Conservation (phyloP, 306 rosid genomes). For the Lathyrus sativus region DNA sequence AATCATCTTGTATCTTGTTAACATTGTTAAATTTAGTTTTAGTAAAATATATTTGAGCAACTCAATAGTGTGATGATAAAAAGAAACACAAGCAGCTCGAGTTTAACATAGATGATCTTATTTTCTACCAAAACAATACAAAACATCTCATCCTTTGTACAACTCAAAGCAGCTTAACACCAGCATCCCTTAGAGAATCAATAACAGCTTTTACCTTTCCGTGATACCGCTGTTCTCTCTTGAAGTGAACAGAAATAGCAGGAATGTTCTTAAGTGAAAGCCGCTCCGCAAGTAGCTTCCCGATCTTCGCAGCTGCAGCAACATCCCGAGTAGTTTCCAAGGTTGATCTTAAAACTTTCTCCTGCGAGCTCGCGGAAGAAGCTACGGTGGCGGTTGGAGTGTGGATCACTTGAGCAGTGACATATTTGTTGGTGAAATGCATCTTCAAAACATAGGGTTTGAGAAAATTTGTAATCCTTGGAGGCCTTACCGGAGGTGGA, state of each 20-base stretch:
- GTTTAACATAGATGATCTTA: slow-evolving; percentile 20
- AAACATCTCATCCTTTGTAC: neutral
- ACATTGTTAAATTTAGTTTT: neutral
- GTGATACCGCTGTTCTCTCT: slow-evolving; percentile 91
- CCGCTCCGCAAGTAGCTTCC: slow-evolving; percentile 80
- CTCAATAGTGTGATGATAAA: neutral
- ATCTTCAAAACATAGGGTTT: slow-evolving; percentile 88
- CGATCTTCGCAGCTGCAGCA: slow-evolving; percentile 91
- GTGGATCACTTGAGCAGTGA: slow-evolving; percentile 79
- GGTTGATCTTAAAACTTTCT: slow-evolving; percentile 63
- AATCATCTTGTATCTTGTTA: slow-evolving; percentile 3
- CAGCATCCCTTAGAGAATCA: slow-evolving; percentile 74
- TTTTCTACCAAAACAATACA: slow-evolving; percentile 27
- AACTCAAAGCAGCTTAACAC: slow-evolving; percentile 68
- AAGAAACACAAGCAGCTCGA: neutral
- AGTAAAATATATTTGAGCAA: slow-evolving; percentile 4
- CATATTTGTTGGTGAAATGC: slow-evolving; percentile 85
- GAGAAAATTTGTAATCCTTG: slow-evolving; percentile 57
- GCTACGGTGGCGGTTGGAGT: slow-evolving; percentile 85
- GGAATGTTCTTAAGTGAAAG: slow-evolving; percentile 71
- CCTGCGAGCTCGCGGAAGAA: slow-evolving; percentile 79
- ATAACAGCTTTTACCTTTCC: slow-evolving; percentile 87
- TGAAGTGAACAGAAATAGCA: slow-evolving; percentile 74
- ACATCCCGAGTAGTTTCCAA: slow-evolving; percentile 71
- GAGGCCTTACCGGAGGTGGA: slow-evolving; percentile 72